Evolutionary conservation across 2,329 filamentous ascomycete genomes (phyloP).

Genomic region (Aotearoamyces nothofagi): DNA sequence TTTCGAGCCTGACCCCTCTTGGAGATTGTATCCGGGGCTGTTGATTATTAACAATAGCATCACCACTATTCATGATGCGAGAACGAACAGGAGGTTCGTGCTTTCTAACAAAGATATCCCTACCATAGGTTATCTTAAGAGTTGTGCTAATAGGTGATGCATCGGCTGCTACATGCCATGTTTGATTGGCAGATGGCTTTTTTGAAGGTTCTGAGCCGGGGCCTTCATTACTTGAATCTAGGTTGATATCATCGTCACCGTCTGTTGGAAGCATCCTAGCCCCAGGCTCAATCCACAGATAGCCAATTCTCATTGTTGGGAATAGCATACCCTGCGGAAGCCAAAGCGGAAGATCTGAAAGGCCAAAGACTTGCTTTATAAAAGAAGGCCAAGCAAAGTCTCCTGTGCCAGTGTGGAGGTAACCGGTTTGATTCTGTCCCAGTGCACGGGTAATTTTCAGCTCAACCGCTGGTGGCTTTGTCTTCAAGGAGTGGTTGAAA

Average conservation of each 20-base stretch:
- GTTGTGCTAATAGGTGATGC: background rate
- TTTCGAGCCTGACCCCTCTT: conserved; percentile 8
- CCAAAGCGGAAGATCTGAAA: no score
- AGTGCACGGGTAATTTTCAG: background rate
- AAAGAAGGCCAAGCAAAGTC: no score
- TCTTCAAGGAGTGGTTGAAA: background rate
- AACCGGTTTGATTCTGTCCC: no score
- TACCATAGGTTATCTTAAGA: background rate
- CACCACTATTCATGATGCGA: conserved; percentile 2
- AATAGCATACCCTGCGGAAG: no score
- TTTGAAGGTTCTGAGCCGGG: background rate
- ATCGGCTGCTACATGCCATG: background rate
- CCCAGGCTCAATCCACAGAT: background rate
- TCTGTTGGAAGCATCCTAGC: background rate
- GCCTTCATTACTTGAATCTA: background rate
- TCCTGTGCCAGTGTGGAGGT: no score
- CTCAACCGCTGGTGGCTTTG: background rate
- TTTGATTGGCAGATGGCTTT: background rate
- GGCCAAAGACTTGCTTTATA: no score
- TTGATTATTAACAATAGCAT: conserved; percentile 15
- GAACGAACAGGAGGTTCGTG: conserved; percentile 4
- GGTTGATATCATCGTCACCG: background rate
- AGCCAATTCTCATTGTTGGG: background rate
- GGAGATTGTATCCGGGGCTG: background rate
- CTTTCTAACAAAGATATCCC: conserved; percentile 2